Conservation (phyloP, 768 basidiomycete genomes). For the Boletus patriciae region DNA sequence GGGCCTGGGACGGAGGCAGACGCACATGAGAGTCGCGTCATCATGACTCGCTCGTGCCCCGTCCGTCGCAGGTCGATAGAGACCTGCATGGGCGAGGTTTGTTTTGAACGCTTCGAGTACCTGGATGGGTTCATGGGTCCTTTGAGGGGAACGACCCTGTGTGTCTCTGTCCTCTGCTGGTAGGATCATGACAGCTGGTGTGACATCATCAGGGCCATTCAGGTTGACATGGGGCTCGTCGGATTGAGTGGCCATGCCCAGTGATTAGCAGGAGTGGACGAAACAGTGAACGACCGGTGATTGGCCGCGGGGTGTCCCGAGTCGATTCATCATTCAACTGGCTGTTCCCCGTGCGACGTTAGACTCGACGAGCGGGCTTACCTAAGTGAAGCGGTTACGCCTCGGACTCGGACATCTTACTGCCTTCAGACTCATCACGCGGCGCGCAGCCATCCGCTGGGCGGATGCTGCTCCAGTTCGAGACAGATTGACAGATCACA, state of each 20-base stretch:
- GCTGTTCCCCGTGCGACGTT: too few species aligned
- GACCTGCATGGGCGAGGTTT: conserved; percentile 46
- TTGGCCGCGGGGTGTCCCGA: too few species aligned
- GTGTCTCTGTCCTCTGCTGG: not conserved
- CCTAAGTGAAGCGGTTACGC: too few species aligned
- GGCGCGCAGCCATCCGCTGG: too few species aligned
- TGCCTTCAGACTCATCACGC: too few species aligned
- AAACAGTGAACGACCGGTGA: not conserved
- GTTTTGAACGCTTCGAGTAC: conserved; percentile 52
- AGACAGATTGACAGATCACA: too few species aligned
- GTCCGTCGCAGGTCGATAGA: conserved; percentile 47
- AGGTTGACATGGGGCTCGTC: not conserved
- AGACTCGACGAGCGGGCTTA: too few species aligned
- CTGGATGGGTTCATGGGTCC: conserved; percentile 1
- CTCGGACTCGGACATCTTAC: too few species aligned
- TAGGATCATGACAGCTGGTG: not conserved
- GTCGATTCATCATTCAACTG: too few species aligned
- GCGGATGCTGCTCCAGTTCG: too few species aligned
- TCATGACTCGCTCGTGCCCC: conserved; percentile 50
- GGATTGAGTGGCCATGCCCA: conserved; percentile 7
- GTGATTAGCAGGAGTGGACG: not conserved
- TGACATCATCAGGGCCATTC: not conserved
- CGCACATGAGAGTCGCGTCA: conserved; percentile 67
- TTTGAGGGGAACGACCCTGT: not conserved
- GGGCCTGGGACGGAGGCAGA: conserved; percentile 4